Base-by-base conservation (phyloP, 371 early-diverging fungal species). In the Synchytrium microbalum region DNA sequence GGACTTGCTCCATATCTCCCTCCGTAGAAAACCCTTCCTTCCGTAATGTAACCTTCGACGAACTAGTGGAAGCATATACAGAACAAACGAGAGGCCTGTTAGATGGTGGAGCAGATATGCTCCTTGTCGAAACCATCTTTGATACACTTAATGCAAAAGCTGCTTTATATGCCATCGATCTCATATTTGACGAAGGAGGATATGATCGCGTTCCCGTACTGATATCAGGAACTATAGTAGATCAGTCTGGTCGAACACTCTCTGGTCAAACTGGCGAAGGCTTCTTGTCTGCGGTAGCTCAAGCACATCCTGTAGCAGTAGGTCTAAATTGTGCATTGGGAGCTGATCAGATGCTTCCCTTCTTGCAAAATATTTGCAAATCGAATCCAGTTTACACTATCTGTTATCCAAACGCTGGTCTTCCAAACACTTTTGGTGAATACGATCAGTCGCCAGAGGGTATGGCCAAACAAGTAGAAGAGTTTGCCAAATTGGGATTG, bases 261-360 rank as follows among this genome's bases (percentile, higher is more conserved):
- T 92, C 92, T 58, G 96, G 96, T 54, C 95, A 94, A 69, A 95
- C 96, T 0, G 92, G 95, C 57, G 96, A 95, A 76, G 95, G 92
- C 0, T 95, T 94, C 82, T 86, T 94, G 24, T 81, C 86, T 14
- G 90, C 91, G 10, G 79, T 91, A 30, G 74, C 73, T 51, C 92
- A 93, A 67, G 77, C 86, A 30, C 75, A 89, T 31, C 95, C 95
- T 16, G 63, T 90, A 58, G 95, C 96, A 2, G 88, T 95, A 64
- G 96, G 96, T 55, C 81, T 95, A 63, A 95, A 95, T 81, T 95
- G 96, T 72, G 95, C 96, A 14, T 74, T 95, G 68, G 96, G 96
- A 32, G 95, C 96, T 33, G 82, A 84, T 63, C 93, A 92, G 75
- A 95, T 95, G 96, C 84, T 90, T 30, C 96, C 95, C 25, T 95